Conservation (phyloP, 148 eudicot species). For the Arctostaphylos glauca region DNA sequence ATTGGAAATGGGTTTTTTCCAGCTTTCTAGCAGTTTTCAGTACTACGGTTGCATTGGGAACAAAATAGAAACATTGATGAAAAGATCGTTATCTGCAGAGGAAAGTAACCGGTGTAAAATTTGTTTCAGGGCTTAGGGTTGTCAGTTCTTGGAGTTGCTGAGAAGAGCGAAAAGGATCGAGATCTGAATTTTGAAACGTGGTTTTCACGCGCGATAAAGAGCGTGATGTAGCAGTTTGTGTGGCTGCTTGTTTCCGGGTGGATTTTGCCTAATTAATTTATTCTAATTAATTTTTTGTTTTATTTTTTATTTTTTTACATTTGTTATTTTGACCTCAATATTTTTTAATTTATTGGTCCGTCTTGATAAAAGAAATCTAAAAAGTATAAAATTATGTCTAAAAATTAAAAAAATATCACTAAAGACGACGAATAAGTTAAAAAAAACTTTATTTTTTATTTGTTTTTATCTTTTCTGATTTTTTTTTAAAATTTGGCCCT, state of each 20-base stretch:
- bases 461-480: too few species aligned
- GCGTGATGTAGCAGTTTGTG: neutral
- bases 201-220: neutral
- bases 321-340: too few species aligned
- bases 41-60: neutral
- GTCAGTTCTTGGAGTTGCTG: neutral
- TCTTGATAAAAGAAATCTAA: too few species aligned
- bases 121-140: neutral
- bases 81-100: neutral
- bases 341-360: too few species aligned
- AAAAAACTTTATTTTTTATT: too few species aligned
- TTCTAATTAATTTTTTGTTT: too few species aligned
- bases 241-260: neutral
- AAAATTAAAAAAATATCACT: too few species aligned
- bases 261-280: too few species aligned
- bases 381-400: too few species aligned
- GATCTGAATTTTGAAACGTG: neutral
- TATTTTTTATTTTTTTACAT: too few species aligned
- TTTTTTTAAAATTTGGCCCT: too few species aligned
- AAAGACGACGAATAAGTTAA: too few species aligned
- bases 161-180: neutral
- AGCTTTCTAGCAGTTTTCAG: neutral
- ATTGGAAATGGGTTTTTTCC: constrained; percentile 1
- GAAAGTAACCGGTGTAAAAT: neutral
- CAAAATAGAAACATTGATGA: neutral